These are phyloP conservation scores for Pythium chondricola DNA, from an alignment of 352 stramenopile species.

Conservation along the genomic window DNA sequence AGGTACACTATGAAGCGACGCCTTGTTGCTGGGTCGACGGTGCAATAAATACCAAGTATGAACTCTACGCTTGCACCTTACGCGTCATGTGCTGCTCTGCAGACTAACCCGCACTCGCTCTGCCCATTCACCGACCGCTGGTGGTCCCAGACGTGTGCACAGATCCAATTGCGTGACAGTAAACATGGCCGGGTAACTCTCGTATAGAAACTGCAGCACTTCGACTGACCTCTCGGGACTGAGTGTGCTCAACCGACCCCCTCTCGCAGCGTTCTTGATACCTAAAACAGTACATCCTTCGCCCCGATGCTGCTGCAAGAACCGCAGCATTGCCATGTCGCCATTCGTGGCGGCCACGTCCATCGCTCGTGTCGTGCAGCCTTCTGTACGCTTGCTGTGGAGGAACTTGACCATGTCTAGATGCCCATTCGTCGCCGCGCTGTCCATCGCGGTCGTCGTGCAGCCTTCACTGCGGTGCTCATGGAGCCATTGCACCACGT, in stretches of 20 bases:
- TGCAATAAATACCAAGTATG: no score
- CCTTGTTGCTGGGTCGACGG: no score
- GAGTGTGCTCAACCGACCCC: neutral
- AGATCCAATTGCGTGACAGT: neutral
- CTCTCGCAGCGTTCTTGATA: conserved; percentile 13
- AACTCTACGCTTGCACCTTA: no score
- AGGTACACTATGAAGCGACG: no score
- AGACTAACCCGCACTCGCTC: no score
- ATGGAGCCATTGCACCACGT: conserved; percentile 25
- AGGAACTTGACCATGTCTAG: conserved; percentile 12
- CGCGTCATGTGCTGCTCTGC: no score
- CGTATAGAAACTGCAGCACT: conserved; percentile 5
- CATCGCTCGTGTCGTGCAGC: conserved; percentile 14
- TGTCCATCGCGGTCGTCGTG: conserved; percentile 9
- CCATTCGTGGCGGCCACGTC: conserved; percentile 7
- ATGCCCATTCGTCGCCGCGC: conserved; percentile 10
- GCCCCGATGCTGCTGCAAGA: conserved; percentile 14
- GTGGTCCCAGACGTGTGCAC: neutral
- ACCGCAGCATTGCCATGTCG: conserved; percentile 8
- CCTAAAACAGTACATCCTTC: conserved; percentile 19
- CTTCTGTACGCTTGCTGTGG: conserved; percentile 7
- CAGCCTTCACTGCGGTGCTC: conserved; percentile 8
- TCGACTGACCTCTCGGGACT: neutral
- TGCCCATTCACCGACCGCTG: conserved; percentile 1
- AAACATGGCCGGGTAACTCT: conserved; percentile 2